Evolutionary conservation across 2,329 filamentous ascomycete genomes (phyloP).

Genomic region (Cytospora leucostoma): DNA sequence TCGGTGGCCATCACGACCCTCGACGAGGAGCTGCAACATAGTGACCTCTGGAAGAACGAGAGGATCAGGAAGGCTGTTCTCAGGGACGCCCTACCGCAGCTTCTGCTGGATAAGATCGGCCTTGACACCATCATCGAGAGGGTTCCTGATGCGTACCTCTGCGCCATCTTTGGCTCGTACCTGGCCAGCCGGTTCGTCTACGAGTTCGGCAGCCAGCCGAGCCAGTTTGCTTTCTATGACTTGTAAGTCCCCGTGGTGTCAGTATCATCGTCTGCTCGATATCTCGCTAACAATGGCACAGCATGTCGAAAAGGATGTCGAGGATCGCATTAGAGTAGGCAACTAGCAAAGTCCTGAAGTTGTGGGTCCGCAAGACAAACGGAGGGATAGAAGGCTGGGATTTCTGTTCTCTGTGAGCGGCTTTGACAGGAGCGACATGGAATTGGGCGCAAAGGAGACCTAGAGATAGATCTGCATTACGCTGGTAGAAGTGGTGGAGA

Average conservation of each 20-base stretch:
- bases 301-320: conserved; percentile 67
- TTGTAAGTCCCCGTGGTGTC: conserved; percentile 67
- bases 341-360: background rate
- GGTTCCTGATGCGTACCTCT: conserved; percentile 88
- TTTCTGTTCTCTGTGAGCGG: background rate
- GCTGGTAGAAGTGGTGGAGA: background rate
- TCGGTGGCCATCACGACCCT: conserved; percentile 93
- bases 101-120: conserved; percentile 86
- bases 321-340: conserved; percentile 38
- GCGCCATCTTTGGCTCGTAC: conserved; percentile 94
- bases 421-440: background rate
- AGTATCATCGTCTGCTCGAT: background rate
- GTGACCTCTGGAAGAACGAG: conserved; percentile 85
- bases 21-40: conserved; percentile 93
- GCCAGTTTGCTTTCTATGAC: conserved; percentile 97
- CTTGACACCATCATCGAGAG: conserved; percentile 83
- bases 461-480: background rate
- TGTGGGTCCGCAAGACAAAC: background rate
- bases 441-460: background rate
- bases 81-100: conserved; percentile 78
- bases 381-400: background rate
- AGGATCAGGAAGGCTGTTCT: conserved; percentile 77
- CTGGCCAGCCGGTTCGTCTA: conserved; percentile 96
- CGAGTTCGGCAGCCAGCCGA: conserved; percentile 86
- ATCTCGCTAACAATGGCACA: conserved; percentile 41